Conservation (phyloP, 139 green algal species). For the Volvox reticuliferus region DNA sequence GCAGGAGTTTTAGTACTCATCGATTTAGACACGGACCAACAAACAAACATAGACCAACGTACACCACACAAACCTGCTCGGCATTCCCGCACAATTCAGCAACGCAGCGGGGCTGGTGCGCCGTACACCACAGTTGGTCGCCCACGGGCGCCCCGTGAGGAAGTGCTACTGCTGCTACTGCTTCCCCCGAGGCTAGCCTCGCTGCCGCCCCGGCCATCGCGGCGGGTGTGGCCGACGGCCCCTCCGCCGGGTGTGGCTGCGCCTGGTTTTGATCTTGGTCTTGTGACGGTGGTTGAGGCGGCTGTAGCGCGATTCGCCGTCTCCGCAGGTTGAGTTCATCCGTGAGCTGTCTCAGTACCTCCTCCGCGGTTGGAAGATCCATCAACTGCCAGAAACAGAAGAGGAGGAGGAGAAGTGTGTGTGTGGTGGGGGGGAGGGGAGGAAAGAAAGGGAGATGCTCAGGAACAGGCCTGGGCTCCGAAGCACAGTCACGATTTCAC, state of each 20-base stretch:
- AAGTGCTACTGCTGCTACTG: neutral
- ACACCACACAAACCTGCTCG: conserved; percentile 6
- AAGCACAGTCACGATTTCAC: too few relatives aligned
- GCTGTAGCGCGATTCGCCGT: neutral
- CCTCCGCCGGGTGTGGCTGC: neutral
- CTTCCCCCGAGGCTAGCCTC: neutral
- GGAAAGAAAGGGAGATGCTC: too few relatives aligned
- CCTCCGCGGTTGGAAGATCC: conserved; percentile 6
- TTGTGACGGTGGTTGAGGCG: neutral
- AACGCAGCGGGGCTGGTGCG: conserved; percentile 1
- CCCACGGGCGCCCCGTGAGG: neutral
- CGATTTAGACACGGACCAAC: too few relatives aligned
- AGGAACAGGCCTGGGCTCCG: too few relatives aligned
- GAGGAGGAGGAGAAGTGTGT: neutral
- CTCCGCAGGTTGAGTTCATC: conserved; percentile 10
- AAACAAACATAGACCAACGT: too few relatives aligned
- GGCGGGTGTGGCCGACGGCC: neutral
- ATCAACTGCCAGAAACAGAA: conserved; percentile 18
- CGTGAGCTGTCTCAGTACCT: conserved; percentile 36
- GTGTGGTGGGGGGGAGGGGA: too few relatives aligned
- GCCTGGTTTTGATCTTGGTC: neutral
- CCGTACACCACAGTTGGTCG: conserved; percentile 33
- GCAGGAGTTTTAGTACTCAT: too few relatives aligned
- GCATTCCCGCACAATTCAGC: conserved; percentile 37
- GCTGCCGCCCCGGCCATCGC: neutral